Evolutionary conservation across 176 grass and related monocot species (phyloP), one percentile per base, ranked within the genome.

Genomic region (Triticum urartu): DNA sequence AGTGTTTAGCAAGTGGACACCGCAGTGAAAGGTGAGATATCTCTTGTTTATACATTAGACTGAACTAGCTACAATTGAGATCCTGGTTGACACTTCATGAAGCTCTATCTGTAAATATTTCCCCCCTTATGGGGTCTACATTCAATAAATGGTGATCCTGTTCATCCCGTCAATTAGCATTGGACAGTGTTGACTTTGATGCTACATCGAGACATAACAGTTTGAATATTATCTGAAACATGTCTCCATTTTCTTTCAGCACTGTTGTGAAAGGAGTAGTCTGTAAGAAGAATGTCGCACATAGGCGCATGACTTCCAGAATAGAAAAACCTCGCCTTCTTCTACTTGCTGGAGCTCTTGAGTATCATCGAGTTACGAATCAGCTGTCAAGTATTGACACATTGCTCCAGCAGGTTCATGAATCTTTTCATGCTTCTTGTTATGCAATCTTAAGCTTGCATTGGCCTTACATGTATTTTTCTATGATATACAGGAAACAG

Each of bases 201-300:
- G 60, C 5, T 72, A 63, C 78, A 73, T 79, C n/a, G n/a, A 85
- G n/a, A 21, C 69, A 78, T 77, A 78, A 73, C 68, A 79, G 17
- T 68, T 64, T 79, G 50, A 39, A 48, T 67, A 61, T 74, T 72
- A 82, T 73, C 81, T 95, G 75, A 93, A 77, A 36, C 6, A 33
- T 76, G 20, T 82, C 30, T 56, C 52, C 54, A 68, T 79, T 89
- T 83, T 87, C 3, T 85, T 88, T 94, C 88, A 99, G 97, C 72
- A 91, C 66, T 81, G 87, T 99, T 79, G 62, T 99, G 72, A 99
- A 94, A 92, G 97, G 97, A 85, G 86, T 99, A 79, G 88, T 88
- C 43, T 99, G 97, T 92, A 96, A 99, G 92, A 99, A 99, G 88
- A 99, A 96, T 88, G 87, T 94, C n/a, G 94, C 92, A 48, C 90